phyloP scores from a whole-genome alignment of 768 basidiomycete genomes.

The Mycena chlorophos region DNA sequence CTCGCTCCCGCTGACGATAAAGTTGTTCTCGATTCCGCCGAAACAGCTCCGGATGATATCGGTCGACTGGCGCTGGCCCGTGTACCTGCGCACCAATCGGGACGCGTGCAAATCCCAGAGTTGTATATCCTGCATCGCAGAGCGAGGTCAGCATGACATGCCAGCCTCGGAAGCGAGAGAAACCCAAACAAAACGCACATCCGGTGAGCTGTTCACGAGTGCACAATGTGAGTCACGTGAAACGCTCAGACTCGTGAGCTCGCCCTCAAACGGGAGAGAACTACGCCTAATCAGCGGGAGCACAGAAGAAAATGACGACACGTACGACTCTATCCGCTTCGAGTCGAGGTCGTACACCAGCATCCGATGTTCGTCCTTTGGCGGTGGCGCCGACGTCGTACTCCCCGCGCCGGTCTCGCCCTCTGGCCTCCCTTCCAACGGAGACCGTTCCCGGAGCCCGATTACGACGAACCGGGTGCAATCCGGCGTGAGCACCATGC shows the following conservation, averaged over 20 bases:
- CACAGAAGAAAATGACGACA: constrained; percentile 18
- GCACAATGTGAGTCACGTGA: constrained; percentile 86
- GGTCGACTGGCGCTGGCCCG: constrained; percentile 79
- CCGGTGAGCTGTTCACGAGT: constrained; percentile 83
- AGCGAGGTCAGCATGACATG: no score
- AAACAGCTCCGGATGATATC: constrained; percentile 93
- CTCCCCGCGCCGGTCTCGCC: constrained; percentile 35
- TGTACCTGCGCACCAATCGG: constrained; percentile 74
- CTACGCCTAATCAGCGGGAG: constrained; percentile 34
- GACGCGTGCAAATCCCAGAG: constrained; percentile 78
- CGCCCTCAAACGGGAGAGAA: constrained; percentile 68
- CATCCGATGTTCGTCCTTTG: constrained; percentile 57
- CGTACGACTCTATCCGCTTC: constrained; percentile 69
- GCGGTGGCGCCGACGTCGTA: constrained; percentile 33
- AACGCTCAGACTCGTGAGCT: constrained; percentile 85
- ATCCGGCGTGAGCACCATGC: constrained; percentile 86
- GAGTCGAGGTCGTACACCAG: constrained; percentile 76
- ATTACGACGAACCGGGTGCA: constrained; percentile 81
- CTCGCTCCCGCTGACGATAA: constrained; percentile 93
- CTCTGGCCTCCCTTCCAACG: constrained; percentile 27
- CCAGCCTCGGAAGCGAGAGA: constrained; percentile 13
- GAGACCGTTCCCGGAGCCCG: constrained; percentile 54
- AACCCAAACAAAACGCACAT: constrained; percentile 52
- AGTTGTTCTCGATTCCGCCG: constrained; percentile 85
- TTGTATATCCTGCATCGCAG: constrained; percentile 72